phyloP scores from a whole-genome alignment of 148 eudicot genomes.

The Gaultheria prostrata region DNA sequence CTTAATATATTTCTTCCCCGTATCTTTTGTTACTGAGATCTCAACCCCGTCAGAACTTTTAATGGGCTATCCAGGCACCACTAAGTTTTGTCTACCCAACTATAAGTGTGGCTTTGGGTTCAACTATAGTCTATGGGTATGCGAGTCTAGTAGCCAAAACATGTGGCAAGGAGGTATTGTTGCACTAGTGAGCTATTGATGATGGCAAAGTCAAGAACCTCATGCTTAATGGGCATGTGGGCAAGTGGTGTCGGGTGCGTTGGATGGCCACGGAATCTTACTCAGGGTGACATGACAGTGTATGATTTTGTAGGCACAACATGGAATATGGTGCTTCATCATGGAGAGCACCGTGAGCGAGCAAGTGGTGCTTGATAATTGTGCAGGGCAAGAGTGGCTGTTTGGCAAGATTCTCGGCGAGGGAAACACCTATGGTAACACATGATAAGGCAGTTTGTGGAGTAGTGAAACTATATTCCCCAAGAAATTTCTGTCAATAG shows the following conservation, averaged over 20 bases:
- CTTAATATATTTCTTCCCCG: background rate
- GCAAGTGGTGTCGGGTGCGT: background rate
- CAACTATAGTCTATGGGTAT: background rate
- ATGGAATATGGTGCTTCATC: background rate
- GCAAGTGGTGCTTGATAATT: background rate
- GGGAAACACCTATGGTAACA: background rate
- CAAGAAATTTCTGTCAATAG: constrained; percentile 9
- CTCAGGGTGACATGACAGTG: background rate
- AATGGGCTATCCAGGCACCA: background rate
- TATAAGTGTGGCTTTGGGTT: background rate
- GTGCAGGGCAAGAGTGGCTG: background rate
- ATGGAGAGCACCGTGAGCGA: background rate
- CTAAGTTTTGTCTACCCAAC: background rate
- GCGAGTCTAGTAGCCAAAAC: background rate
- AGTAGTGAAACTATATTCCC: constrained; percentile 15
- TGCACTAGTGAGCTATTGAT: no score
- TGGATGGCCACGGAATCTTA: background rate
- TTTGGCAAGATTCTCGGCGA: background rate
- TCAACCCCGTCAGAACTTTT: background rate
- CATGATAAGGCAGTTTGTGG: background rate
- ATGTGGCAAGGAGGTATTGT: no score
- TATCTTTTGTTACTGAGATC: background rate
- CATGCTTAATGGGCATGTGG: background rate
- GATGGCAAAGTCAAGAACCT: background rate
- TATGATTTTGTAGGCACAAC: background rate